Evolutionary conservation across 192 early-diverging fungal genomes (phyloP), one percentile per base, ranked within the genome.

Genomic region (Umbelopsis sp.): DNA sequence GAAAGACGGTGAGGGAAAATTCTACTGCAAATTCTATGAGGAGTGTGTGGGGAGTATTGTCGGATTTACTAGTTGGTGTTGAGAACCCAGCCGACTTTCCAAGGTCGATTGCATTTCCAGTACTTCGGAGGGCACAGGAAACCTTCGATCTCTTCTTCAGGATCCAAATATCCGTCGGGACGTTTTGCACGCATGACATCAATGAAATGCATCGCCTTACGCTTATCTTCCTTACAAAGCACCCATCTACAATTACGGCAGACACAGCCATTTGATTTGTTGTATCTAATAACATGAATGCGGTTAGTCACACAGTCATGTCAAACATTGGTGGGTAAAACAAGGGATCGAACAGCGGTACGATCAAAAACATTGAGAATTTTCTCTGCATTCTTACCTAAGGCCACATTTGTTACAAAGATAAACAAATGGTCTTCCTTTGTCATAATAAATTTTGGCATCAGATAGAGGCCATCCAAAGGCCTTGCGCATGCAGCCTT

Each of bases 371-470:
- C 22, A 68, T 66, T 36, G 50, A 54, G 14, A 50, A 24, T n/a
- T n/a, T n/a, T n/a, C n/a, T n/a, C n/a, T n/a, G 32, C 45, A 41
- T 49, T 21, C 72, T 68, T 76, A 80, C 79, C 79, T 54, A 31
- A 80, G 72, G 36, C 79, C 75, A 71, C 79, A 80, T 68, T 80
- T 80, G 69, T 80, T 80, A 65, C 79, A 80, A 20, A 80, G 69
- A 66, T 76, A 74, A 31, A 76, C 74, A 80, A 68, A 80, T 34
- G 72, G 47, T 50, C 50, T 45, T 16, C 74, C 79, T 32, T 80
- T 76, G 65, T 74, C 72, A 69, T 80, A 59, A 45, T 74, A 72
- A 20, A 72, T 51, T 1, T 69, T 45, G 20, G 17, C 45, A 26
- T 71, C 47, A 5, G 56, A 21, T 20, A 80, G 76, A 2, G 79